Evolutionary conservation across 257 asterid species (phyloP), one percentile per base, ranked within the genome.

Genomic region (Nicotiana attenuata): DNA sequence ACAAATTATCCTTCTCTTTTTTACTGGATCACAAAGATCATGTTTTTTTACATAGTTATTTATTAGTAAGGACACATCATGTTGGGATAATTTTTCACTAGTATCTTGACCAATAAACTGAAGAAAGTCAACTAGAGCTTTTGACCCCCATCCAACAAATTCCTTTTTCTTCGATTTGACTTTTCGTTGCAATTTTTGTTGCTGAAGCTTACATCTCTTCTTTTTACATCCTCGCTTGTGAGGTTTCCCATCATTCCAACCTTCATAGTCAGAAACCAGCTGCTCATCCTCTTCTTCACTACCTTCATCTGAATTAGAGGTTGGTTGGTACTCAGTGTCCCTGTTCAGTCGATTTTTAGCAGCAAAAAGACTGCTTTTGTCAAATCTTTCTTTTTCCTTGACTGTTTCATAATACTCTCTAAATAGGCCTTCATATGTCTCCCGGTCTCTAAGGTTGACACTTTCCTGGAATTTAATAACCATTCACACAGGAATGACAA

Each of bases 71-170:
- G 90, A 67, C 66, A 95, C 98, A 26, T 90, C 94, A 50, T 57
- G 81, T 86, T 87, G 93, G 11, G 92, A 86, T 75, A 92, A 61
- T 73, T 88, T 78, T 80, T 82, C 65, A 31, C 59, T 69, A 10
- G 92, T 89, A 73, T 83, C 90, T 87, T 88, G 85, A 82, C 94
- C 99, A 77, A 91, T 90, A 41, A 90, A 90, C 56, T 81, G 68
- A 56, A 95, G 94, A 82, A 95, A 95, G 63, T 87, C 86, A 20
- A 91, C 80, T 38, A 95, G 99, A 81, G 93, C 53, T 67, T 73
- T 89, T 35, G 99, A 92, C 55, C 88, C 98, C 99, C 99, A 93
- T 66, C 98, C 97, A 80, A 80, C n/a, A 71, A 92, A 95, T 75
- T 85, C 90, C 84, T 73, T 66, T 82, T 84, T 85, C 68, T 85